These are phyloP conservation scores for Celoporthe dispersa DNA, from an alignment of 2,329 filamentous ascomycete genomes.

Conservation along the genomic window DNA sequence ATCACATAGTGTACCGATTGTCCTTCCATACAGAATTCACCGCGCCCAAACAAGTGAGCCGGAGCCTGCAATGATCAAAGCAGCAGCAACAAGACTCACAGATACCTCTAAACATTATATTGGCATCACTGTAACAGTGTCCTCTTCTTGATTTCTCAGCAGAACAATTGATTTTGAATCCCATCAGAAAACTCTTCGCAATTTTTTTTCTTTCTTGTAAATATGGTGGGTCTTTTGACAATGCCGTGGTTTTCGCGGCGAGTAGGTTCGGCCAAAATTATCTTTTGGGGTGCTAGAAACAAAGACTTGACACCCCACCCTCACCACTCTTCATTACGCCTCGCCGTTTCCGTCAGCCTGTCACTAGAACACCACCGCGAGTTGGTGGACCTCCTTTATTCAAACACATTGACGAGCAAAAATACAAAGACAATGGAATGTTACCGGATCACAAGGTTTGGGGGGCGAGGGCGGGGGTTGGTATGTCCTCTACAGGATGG, in stretches of 20 bases:
- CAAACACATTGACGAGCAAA: background rate
- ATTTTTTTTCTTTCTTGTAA: background rate
- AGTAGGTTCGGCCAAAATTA: background rate
- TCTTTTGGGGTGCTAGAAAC: conserved; percentile 9
- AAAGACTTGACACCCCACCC: conserved; percentile 19
- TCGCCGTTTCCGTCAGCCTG: conserved; percentile 23
- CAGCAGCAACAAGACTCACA: background rate
- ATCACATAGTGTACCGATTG: background rate
- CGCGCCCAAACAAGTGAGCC: background rate
- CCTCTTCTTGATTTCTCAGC: background rate
- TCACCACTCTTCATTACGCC: background rate
- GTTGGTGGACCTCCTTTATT: conserved; percentile 18
- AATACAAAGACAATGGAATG: conserved; percentile 21
- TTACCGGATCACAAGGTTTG: conserved; percentile 15
- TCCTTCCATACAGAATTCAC: background rate
- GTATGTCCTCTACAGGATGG: background rate
- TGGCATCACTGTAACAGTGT: background rate
- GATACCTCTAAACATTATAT: background rate
- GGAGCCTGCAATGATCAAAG: background rate
- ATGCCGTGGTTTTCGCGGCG: conserved; percentile 14
- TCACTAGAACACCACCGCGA: background rate
- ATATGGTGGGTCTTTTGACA: conserved; percentile 13
- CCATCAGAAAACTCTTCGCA: background rate
- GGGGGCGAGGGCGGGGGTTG: background rate
- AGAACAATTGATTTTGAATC: background rate